A percentile compares a stretch with the other conserved stretches of the same genome.
These are phyloP conservation scores for Talaromyces atroroseus DNA, from an alignment of 2,329 filamentous ascomycete species.

Conservation along the genomic window DNA sequence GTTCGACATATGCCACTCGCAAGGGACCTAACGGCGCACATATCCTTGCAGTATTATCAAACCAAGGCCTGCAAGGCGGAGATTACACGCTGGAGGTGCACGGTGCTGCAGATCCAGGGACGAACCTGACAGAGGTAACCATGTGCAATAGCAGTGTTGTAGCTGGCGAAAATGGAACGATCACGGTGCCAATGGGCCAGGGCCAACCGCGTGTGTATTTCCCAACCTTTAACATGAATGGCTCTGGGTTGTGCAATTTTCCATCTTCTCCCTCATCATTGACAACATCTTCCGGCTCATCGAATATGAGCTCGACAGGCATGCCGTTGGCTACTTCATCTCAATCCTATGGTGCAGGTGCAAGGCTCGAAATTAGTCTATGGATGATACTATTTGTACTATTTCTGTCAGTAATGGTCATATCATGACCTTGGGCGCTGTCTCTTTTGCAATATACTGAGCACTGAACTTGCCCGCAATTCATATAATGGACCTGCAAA, in stretches of 20 bases:
- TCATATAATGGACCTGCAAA: too few species aligned
- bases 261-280: neutral
- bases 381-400: neutral
- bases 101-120: conserved; percentile 36
- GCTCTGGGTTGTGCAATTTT: conserved; percentile 19
- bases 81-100: conserved; percentile 44
- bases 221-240: conserved; percentile 18
- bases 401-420: neutral
- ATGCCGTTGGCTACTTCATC: neutral
- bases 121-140: conserved; percentile 34
- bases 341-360: neutral
- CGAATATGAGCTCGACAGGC: neutral
- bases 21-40: conserved; percentile 36
- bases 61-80: conserved; percentile 33
- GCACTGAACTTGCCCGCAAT: neutral
- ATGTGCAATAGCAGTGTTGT: conserved; percentile 24
- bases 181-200: conserved; percentile 17
- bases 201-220: conserved; percentile 22
- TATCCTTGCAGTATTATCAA: conserved; percentile 36
- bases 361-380: neutral
- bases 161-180: conserved; percentile 16
- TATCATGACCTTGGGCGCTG: neutral
- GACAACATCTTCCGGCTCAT: neutral
- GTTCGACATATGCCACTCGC: conserved; percentile 35
- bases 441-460: neutral